phyloP scores from a whole-genome alignment of 2,329 filamentous ascomycete genomes.

The Ceratocystis ficicola region DNA sequence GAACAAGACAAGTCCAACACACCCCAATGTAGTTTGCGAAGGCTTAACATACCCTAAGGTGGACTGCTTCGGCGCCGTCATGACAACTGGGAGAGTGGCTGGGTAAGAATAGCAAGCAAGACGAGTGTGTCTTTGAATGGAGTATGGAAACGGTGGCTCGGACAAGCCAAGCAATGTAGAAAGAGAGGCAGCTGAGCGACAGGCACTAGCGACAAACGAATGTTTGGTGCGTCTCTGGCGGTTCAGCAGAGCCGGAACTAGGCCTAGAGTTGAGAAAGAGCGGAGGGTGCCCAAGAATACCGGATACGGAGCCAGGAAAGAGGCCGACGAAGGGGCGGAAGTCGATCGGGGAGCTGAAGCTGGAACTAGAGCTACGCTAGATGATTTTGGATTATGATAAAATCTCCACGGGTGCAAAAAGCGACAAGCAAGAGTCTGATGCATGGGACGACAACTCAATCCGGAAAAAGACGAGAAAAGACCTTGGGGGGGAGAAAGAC shows the following conservation, averaged over 20 bases:
- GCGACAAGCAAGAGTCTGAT: conserved; percentile 1
- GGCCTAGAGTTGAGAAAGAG: not conserved
- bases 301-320: not conserved
- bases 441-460: not conserved
- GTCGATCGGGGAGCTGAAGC: not conserved
- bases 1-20: conserved; percentile 29
- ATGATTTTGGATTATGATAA: not conserved
- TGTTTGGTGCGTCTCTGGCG: not conserved
- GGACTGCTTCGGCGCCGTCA: conserved; percentile 55
- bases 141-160: too few relatives aligned
- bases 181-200: not conserved
- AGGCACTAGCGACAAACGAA: not conserved
- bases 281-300: not conserved
- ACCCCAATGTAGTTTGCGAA: conserved; percentile 63
- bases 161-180: not conserved
- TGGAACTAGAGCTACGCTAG: not conserved
- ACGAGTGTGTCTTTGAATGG: not conserved
- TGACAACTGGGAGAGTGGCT: conserved; percentile 25
- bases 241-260: not conserved
- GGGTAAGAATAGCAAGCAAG: not conserved
- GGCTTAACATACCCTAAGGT: conserved; percentile 79
- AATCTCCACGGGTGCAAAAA: not conserved
- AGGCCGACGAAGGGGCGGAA: not conserved
- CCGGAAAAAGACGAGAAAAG: not conserved
- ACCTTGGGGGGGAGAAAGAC: not conserved